phyloP scores from a whole-genome alignment of 768 basidiomycete genomes.

The Kondoa subrosea region DNA sequence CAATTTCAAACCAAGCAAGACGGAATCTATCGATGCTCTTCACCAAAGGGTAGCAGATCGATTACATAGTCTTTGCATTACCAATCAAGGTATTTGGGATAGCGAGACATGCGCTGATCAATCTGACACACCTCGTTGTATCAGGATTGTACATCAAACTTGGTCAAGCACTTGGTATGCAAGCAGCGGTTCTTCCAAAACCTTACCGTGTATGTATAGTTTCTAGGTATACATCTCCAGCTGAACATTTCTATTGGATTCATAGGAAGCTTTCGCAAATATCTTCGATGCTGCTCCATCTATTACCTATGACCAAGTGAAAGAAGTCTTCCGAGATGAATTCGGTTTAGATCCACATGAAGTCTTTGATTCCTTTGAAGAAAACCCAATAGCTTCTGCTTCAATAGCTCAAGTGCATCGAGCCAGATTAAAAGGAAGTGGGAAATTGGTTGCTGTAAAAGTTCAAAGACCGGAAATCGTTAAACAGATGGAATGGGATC shows the following conservation, averaged over 20 bases:
- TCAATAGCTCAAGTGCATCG: slow-evolving; percentile 84
- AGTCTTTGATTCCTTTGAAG: slow-evolving; percentile 45
- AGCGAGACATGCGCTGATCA: not conserved
- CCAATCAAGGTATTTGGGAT: slow-evolving; percentile 50
- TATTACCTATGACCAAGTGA: slow-evolving; percentile 54
- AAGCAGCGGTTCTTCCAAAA: slow-evolving; percentile 65
- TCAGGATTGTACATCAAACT: slow-evolving; percentile 69
- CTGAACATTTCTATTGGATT: not conserved
- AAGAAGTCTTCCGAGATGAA: slow-evolving; percentile 43
- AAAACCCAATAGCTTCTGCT: slow-evolving; percentile 62
- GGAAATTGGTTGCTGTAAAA: slow-evolving; percentile 67
- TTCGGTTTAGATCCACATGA: slow-evolving; percentile 19
- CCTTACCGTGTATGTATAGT: slow-evolving; percentile 37
- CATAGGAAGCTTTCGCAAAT: slow-evolving; percentile 48
- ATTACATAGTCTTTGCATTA: slow-evolving; percentile 55
- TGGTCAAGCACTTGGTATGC: slow-evolving; percentile 66
- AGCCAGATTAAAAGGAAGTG: slow-evolving; percentile 41
- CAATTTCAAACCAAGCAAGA: slow-evolving; percentile 56
- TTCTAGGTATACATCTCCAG: no score
- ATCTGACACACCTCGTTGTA: not conserved
- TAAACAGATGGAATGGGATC: slow-evolving; percentile 72
- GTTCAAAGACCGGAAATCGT: slow-evolving; percentile 75
- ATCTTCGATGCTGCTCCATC: slow-evolving; percentile 81
- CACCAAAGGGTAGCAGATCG: slow-evolving; percentile 71
- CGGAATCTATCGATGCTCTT: slow-evolving; percentile 56